Base-by-base conservation (phyloP, 2,329 filamentous ascomycete genomes). In the Alternaria brassicae region DNA sequence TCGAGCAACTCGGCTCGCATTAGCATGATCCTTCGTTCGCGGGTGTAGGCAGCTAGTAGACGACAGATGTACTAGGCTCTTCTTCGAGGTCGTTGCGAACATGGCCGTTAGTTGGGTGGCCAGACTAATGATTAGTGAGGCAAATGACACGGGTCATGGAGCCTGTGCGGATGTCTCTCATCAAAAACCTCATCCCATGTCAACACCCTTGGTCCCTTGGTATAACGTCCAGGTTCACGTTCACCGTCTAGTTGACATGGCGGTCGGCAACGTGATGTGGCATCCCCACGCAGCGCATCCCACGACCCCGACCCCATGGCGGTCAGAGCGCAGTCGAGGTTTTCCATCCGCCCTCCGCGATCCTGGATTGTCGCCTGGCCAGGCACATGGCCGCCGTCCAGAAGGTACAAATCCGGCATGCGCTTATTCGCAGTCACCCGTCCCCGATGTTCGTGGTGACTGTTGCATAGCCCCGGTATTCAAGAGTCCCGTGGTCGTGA, bases 181-280 rank as follows among this genome's bases (percentile, higher is more conserved):
- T 48, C 28, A 36, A 48, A 48, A 48, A 48, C 44, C 25, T 34
- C 44, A 19, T 48, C n/a, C 44, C 44, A 34, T 23, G 44, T 48
- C 25, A 25, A 23, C 44, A 48, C 30, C 5, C 37, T 23, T 34
- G 12, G 44, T 34, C 30, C 5, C 37, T 23, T 34, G 12, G 44
- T 34, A 48, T 48, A 48, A 23, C 44, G 19, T 34, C 28, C 30
- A 23, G 44, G 44, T 48, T 48, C 44, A 36, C 44, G 44, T 48
- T 54, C 39, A 40, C 30, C 49, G 55, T 37, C 51, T 47, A 45
- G 30, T 47, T 44, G 56, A 58, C 56, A 58, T 50, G 56, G 56
- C 56, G 56, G 56, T 59, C 52, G 51, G 48, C 52, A 56, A 44
- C 45, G 52, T 59, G 56, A 59, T 56, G 56, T 59, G 56, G 56